These are phyloP conservation scores for Alternaria gansuensis DNA, from an alignment of 2,329 filamentous ascomycete species.

Conservation along the genomic window DNA sequence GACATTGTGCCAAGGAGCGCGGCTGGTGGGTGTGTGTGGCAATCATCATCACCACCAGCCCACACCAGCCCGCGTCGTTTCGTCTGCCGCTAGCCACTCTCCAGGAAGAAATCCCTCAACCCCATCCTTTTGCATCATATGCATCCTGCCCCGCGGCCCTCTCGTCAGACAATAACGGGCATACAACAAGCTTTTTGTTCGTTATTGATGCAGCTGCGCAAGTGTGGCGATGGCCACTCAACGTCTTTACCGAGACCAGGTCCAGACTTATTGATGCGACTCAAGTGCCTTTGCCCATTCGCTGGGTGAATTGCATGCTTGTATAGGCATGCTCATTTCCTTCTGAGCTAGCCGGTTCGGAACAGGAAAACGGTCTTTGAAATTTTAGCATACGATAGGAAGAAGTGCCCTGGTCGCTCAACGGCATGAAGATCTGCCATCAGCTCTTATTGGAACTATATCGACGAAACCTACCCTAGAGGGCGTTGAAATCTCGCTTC, in stretches of 20 bases:
- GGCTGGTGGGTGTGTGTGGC: conserved; percentile 27
- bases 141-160: conserved; percentile 17
- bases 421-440: conserved; percentile 16
- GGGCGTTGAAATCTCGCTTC: conserved; percentile 21
- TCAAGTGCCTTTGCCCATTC: conserved; percentile 13
- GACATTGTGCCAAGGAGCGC: conserved; percentile 27
- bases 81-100: conserved; percentile 21
- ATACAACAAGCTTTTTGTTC: conserved; percentile 11
- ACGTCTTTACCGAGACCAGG: conserved; percentile 18
- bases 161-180: conserved; percentile 17
- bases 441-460: conserved; percentile 19
- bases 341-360: not conserved
- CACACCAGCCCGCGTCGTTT: conserved; percentile 7
- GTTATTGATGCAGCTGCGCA: conserved; percentile 23
- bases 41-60: conserved; percentile 21
- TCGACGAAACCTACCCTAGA: conserved; percentile 14
- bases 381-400: conserved; percentile 12
- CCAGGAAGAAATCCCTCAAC: conserved; percentile 29
- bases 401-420: conserved; percentile 20
- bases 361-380: conserved; percentile 5
- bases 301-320: conserved; percentile 15
- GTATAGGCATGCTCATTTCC: conserved; percentile 5
- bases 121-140: conserved; percentile 26
- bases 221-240: conserved; percentile 19
- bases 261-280: conserved; percentile 19